Base-by-base conservation (phyloP, 2,329 filamentous ascomycete genomes). In the Eurotiales sp. region DNA sequence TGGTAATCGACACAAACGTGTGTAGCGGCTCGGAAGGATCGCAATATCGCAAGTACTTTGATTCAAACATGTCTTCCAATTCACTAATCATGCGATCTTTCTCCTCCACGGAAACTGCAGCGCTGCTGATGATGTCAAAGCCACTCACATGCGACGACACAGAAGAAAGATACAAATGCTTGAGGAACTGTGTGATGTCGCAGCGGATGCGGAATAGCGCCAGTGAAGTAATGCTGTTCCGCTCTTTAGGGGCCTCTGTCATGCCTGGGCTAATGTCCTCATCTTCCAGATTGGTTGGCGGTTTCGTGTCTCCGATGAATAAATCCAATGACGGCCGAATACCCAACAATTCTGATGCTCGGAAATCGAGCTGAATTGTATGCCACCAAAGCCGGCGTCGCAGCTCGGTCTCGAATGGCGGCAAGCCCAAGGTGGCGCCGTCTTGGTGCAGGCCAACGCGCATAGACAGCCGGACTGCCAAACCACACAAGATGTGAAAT, bases 301-400 rank as follows among this genome's bases (percentile, higher is more conserved):
- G 58, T 55, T 3, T 58, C 58, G 1, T 63, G 57, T 34, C 60
- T 55, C 30, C 58, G 50, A 8, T 51, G 37, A 14, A 61, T 50
- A 42, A 46, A 40, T 55, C 51, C 53, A 53, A 57, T 55, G 43
- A 58, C 58, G 37, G 55, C 27, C 42, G 54, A 41, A 46, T 29
- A 6, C 59, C 54, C 55, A 58, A 56, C 56, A 66, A 32, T 53
- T 64, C 39, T 51, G 65, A 39, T 52, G 61, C 37, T 50, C 65
- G 55, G 58, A 63, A 42, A 59, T 69, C 58, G 27, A 58, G 50
- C 25, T 56, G 42, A 27, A 45, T 53, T 17, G 85, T 77, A 59
- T 82, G 78, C 82, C 82, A 84, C 83, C 84, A 87, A 21, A 86
- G 72, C 4, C 84, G 74, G 36, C 84, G 72, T n/a, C 83, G 76